These are phyloP conservation scores for Ophiostoma tasmaniense DNA, from an alignment of 2,329 filamentous ascomycete species.

Conservation along the genomic window DNA sequence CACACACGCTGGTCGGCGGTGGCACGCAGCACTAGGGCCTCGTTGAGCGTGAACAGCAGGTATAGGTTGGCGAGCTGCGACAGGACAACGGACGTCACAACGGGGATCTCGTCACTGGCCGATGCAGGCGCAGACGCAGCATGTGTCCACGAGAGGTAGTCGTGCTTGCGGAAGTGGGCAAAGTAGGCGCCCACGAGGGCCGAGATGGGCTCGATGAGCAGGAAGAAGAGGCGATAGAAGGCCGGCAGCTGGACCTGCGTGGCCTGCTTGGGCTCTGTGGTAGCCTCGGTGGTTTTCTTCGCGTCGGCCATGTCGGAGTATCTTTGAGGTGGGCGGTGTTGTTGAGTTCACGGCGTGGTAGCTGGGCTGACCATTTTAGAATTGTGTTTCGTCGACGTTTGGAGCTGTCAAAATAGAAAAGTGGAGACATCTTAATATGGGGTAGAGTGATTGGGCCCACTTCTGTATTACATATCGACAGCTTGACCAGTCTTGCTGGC, in stretches of 20 bases:
- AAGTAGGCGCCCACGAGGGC: conserved; percentile 43
- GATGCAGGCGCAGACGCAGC: conserved; percentile 39
- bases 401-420: neutral
- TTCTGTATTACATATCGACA: too few species aligned
- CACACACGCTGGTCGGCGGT: conserved; percentile 63
- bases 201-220: conserved; percentile 57
- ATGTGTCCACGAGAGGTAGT: conserved; percentile 59
- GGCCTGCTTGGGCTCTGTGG: neutral
- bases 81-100: conserved; percentile 57
- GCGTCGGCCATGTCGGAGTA: conserved; percentile 3
- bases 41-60: conserved; percentile 66
- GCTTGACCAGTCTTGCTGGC: too few species aligned
- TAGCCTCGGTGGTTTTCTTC: neutral
- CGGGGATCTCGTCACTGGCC: conserved; percentile 36
- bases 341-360: neutral
- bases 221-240: conserved; percentile 64
- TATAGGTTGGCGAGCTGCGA: conserved; percentile 73
- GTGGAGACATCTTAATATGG: neutral
- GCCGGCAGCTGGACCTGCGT: conserved; percentile 29
- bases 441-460: neutral
- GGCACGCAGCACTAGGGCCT: conserved; percentile 64
- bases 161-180: conserved; percentile 37
- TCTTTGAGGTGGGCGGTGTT: neutral
- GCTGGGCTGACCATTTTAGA: neutral
- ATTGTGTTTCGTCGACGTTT: neutral